These are phyloP conservation scores for Colletotrichum cereale DNA, from an alignment of 2,329 filamentous ascomycete genomes.

Conservation along the genomic window DNA sequence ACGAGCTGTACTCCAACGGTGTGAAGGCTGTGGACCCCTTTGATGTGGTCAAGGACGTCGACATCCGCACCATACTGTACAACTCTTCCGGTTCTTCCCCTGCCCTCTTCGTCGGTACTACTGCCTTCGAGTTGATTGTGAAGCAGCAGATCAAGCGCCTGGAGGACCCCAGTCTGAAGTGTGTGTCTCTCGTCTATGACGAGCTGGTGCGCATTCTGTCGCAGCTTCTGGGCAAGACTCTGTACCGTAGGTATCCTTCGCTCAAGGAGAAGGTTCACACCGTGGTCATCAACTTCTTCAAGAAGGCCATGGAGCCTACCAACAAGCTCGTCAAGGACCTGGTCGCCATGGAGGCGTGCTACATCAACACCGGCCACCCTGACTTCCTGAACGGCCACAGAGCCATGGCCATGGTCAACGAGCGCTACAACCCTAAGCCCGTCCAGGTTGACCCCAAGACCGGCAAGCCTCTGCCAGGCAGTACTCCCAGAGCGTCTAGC, in stretches of 20 bases:
- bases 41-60: conserved; percentile 95
- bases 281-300: conserved; percentile 95
- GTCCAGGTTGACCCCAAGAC: conserved; percentile 98
- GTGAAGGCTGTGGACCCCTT: conserved; percentile 98
- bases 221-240: conserved; percentile 86
- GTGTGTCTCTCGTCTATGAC: conserved; percentile 96
- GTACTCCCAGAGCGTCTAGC: conserved; percentile 79
- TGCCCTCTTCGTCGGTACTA: conserved; percentile 95
- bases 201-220: conserved; percentile 95
- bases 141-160: conserved; percentile 98
- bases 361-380: conserved; percentile 98
- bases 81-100: conserved; percentile 99
- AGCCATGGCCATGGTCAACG: conserved; percentile 98
- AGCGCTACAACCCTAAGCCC: conserved; percentile 88
- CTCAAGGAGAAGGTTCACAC: conserved; percentile 97
- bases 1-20: conserved; percentile 97
- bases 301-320: conserved; percentile 97
- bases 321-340: conserved; percentile 97
- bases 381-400: conserved; percentile 97
- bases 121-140: conserved; percentile 97
- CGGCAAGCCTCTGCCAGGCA: conserved; percentile 86
- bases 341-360: conserved; percentile 95
- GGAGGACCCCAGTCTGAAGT: conserved; percentile 97
- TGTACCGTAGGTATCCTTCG: conserved; percentile 92
- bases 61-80: conserved; percentile 96